Conservation (phyloP, 306 rosid species). For the Ammopiptanthus mongolicus region DNA sequence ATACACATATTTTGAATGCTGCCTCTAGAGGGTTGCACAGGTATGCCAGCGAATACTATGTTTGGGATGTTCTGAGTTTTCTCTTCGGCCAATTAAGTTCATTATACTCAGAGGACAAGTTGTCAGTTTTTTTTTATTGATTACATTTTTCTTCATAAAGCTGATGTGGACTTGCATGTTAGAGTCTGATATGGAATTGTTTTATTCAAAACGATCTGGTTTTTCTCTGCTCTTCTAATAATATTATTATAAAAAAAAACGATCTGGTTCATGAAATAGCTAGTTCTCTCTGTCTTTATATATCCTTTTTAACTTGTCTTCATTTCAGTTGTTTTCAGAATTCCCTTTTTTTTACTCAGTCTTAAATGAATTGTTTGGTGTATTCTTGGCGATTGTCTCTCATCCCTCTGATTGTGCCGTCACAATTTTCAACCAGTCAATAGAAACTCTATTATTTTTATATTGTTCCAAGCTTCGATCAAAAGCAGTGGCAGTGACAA, state of each 20-base stretch:
- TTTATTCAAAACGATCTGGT: not conserved
- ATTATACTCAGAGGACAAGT: not conserved
- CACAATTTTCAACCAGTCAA: not conserved
- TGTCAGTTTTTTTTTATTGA: slow-evolving; percentile 4
- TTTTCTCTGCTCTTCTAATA: not conserved
- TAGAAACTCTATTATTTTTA: not conserved
- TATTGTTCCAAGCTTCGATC: slow-evolving; percentile 15
- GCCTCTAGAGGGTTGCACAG: slow-evolving; percentile 89
- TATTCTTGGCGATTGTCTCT: not conserved
- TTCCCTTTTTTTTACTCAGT: not conserved
- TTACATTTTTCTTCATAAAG: not conserved
- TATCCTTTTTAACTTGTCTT: not conserved
- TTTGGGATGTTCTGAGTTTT: slow-evolving; percentile 7
- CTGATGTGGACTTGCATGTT: not conserved
- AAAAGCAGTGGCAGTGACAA: not conserved
- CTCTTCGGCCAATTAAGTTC: not conserved
- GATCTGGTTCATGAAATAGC: not conserved
- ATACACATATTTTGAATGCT: slow-evolving; percentile 58
- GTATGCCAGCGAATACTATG: slow-evolving; percentile 31
- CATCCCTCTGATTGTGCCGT: not conserved
- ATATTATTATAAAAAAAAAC: not conserved
- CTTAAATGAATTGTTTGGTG: slow-evolving; percentile 5
- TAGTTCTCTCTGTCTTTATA: not conserved
- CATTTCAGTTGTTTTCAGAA: not conserved
- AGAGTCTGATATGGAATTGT: slow-evolving; percentile 6